phyloP scores from a whole-genome alignment of 2,329 filamentous ascomycete species.

The Ophiostoma perfectum region DNA sequence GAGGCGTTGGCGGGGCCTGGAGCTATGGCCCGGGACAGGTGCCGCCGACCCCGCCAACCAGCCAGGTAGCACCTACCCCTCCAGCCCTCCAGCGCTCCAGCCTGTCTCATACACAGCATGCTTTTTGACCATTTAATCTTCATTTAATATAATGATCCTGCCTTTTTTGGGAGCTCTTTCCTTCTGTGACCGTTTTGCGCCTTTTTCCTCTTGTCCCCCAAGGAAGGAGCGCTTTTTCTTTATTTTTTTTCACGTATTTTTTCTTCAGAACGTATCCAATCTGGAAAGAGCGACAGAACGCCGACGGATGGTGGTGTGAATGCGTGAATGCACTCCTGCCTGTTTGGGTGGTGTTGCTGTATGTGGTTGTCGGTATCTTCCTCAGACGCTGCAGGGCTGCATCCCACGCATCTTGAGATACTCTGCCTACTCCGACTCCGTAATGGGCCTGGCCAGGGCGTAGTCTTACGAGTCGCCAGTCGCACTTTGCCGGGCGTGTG shows the following conservation, averaged over 20 bases:
- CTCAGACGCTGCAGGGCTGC: no score
- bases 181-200: background rate
- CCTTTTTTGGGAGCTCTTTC: background rate
- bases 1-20: slow-evolving; percentile 2
- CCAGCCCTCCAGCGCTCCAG: background rate
- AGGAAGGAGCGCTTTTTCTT: background rate
- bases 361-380: background rate
- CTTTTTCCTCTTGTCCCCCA: background rate
- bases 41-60: slow-evolving; percentile 11
- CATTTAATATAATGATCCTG: background rate
- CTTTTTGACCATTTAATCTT: background rate
- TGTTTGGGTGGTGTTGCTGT: background rate
- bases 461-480: background rate
- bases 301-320: background rate
- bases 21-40: slow-evolving; percentile 12
- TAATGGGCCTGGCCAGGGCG: background rate
- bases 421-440: no score
- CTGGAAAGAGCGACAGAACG: background rate
- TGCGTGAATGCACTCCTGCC: slow-evolving; percentile 3
- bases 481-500: slow-evolving; percentile 4
- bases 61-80: slow-evolving; percentile 9
- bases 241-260: background rate
- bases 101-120: no score
- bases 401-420: no score
- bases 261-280: background rate